Conservation (phyloP, 2,329 filamentous ascomycete genomes). For the Cryphonectria carpinicola region DNA sequence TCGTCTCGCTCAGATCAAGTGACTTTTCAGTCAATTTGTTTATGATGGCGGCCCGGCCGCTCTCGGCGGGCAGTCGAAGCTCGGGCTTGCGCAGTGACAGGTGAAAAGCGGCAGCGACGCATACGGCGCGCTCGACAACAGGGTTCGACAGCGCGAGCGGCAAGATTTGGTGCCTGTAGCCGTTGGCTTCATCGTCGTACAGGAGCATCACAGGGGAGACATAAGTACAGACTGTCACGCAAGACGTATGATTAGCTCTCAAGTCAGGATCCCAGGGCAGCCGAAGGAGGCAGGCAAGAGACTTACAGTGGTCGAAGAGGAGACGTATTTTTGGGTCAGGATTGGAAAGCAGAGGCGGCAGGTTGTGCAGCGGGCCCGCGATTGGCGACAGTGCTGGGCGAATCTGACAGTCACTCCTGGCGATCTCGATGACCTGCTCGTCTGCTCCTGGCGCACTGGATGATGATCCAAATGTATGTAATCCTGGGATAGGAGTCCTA, state of each 20-base stretch:
- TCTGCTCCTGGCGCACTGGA: neutral
- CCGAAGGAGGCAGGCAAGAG: neutral
- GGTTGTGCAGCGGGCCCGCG: neutral
- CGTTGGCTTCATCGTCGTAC: conserved; percentile 27
- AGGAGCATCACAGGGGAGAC: conserved; percentile 28
- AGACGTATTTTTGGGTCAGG: conserved; percentile 18
- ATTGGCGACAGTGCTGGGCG: neutral
- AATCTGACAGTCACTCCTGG: neutral
- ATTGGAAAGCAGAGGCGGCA: conserved; percentile 18
- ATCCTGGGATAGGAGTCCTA: neutral
- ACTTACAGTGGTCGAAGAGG: conserved; percentile 27
- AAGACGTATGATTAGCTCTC: neutral
- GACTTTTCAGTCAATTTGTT: conserved; percentile 16
- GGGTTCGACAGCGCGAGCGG: conserved; percentile 24
- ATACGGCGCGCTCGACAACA: conserved; percentile 27
- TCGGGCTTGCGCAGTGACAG: conserved; percentile 21
- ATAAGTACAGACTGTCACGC: conserved; percentile 15
- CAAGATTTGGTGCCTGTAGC: conserved; percentile 25
- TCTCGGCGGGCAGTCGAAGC: conserved; percentile 27
- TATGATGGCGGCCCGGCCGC: conserved; percentile 24
- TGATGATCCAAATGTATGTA: neutral
- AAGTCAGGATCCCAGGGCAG: neutral
- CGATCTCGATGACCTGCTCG: conserved; percentile 12
- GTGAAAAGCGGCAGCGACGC: conserved; percentile 28
- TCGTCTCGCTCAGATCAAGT: conserved; percentile 23